Evolutionary conservation across 108 stramenopile genomes (phyloP).

Genomic region (Cylindrotheca fusiformis): DNA sequence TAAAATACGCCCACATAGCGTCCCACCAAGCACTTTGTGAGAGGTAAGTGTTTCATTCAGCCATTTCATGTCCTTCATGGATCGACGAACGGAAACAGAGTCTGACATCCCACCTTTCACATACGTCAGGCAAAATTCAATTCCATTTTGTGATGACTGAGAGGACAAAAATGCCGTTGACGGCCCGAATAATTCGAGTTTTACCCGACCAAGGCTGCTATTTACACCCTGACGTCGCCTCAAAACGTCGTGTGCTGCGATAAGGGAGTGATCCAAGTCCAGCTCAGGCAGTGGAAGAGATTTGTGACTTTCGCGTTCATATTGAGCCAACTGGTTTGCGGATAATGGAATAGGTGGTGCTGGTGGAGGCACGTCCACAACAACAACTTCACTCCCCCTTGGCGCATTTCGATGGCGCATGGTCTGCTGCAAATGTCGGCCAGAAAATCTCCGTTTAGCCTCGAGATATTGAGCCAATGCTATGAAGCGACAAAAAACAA

Average conservation of each 20-base stretch:
- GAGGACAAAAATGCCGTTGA: slow-evolving; percentile 14
- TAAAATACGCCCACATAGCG: slow-evolving; percentile 79
- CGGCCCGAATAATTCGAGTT: slow-evolving; percentile 37
- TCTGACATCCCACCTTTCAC: slow-evolving; percentile 18
- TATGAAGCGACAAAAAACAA: slow-evolving; percentile 85
- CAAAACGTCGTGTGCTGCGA: slow-evolving; percentile 52
- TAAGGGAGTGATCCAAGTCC: slow-evolving; percentile 73
- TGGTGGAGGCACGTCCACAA: slow-evolving; percentile 78
- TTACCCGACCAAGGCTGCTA: slow-evolving; percentile 11
- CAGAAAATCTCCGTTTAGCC: slow-evolving; percentile 77
- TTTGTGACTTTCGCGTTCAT: slow-evolving; percentile 54
- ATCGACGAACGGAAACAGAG: slow-evolving; percentile 60
- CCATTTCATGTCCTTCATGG: slow-evolving; percentile 80
- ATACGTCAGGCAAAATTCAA: slow-evolving; percentile 56
- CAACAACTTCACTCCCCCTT: slow-evolving; percentile 67
- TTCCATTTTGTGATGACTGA: slow-evolving; percentile 10
- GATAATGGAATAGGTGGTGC: slow-evolving; percentile 59
- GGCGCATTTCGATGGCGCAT: slow-evolving; percentile 75
- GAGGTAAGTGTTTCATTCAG: slow-evolving; percentile 70
- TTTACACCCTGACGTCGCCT: slow-evolving; percentile 20
- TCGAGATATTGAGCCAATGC: slow-evolving; percentile 81
- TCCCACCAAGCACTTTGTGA: slow-evolving; percentile 76
- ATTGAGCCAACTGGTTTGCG: slow-evolving; percentile 30
- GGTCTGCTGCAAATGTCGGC: slow-evolving; percentile 83
- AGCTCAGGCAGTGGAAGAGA: slow-evolving; percentile 73